Evolutionary conservation across 257 asterid genomes (phyloP), one percentile per base, ranked within the genome.

Genomic region (Capsicum chinense): DNA sequence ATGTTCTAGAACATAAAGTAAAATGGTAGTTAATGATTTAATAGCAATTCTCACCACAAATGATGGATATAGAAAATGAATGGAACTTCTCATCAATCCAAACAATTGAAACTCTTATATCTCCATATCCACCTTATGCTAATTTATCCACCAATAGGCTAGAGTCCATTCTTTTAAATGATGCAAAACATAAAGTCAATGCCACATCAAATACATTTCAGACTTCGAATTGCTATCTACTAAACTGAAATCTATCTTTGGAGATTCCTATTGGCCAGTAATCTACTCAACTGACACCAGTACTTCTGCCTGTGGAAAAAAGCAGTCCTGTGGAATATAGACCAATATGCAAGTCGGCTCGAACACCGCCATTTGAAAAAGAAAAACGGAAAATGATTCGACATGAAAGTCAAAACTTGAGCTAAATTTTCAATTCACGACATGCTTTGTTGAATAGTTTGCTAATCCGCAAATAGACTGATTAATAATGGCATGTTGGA

Each of bases 11-110:
- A 50, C 21, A 15, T 7, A 57, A 84, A 37, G 9, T 3, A 13
- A 66, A 66, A 66, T 66, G 73, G 19, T 12, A 33, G n/a, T 66
- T 66, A 66, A 66, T 66, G 73, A 66, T 26, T 33, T 14, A 52
- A 54, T 78, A 54, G 82, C 62, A 78, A 58, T 9, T 78, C 33
- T 78, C 64, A 54, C 82, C 82, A 78, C 26, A 26, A 14, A 14
- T 15, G 26, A 13, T 74, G 63, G 48, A 54, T 48, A 54, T 52
- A 76, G 15, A 52, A 76, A 54, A 26, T 35, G 21, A 76, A 52
- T 15, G 14, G 33, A 33, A 54, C 48, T 14, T 33, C 15, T 26
- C 81, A 33, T 76, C 81, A 78, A 52, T 52, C 64, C 26, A 78
- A 54, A 52, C 64, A 35, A 54, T 52, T 26, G 14, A 14, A 52